Percentiles rank a stretch among this genome's conserved stretches.
Evolutionary conservation across 257 asterid species (phyloP).

Genomic region (Fraxinus americana): DNA sequence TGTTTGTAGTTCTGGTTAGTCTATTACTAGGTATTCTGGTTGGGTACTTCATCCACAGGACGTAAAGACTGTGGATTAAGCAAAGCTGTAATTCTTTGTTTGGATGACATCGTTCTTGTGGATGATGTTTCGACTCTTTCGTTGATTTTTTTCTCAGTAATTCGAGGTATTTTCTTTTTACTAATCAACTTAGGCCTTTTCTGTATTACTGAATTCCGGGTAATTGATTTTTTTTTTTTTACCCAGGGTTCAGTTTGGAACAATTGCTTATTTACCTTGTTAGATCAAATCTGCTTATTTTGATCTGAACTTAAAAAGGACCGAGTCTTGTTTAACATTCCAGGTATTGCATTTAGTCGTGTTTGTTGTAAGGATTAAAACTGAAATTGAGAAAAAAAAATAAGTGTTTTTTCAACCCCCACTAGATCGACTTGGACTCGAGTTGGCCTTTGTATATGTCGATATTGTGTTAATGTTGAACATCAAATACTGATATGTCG

Average conservation of each 20-base stretch:
- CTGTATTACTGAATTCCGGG: background rate
- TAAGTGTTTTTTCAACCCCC: background rate
- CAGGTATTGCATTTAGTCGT: too few relatives aligned
- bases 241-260: background rate
- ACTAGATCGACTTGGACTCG: too few relatives aligned
- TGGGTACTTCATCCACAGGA: conserved; percentile 54
- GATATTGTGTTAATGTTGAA: too few relatives aligned
- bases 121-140: background rate
- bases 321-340: too few relatives aligned
- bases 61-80: conserved; percentile 18
- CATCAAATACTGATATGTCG: too few relatives aligned
- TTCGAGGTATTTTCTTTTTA: background rate
- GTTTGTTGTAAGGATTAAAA: too few relatives aligned
- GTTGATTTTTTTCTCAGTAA: background rate
- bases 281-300: background rate
- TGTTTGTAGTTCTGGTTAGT: conserved; percentile 39
- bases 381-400: too few relatives aligned
- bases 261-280: background rate
- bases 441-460: background rate
- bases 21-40: conserved; percentile 54
- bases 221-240: background rate
- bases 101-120: background rate
- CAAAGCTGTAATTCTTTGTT: conserved; percentile 20
- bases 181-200: background rate
- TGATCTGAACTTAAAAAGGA: background rate